Percentiles rank a stretch among this genome's conserved stretches.
Evolutionary conservation across 345 rosid genomes (phyloP).

Genomic region (Arabis hirsuta): DNA sequence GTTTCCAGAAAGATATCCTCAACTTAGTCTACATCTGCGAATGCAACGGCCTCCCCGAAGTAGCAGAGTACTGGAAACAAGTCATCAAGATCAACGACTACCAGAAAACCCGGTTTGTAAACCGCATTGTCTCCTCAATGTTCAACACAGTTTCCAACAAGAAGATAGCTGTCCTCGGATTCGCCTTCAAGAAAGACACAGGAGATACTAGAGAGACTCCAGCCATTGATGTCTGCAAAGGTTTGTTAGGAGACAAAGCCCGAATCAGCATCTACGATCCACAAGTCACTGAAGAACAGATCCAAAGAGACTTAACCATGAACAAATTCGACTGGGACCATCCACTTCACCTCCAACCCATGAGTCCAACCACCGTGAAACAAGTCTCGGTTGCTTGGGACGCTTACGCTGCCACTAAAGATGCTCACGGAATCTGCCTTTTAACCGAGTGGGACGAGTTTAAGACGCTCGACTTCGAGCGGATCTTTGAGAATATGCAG

Average conservation of each 20-base stretch:
- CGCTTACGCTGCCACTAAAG: slow-evolving; percentile 15
- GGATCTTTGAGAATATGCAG: slow-evolving; percentile 24
- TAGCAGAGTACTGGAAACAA: slow-evolving; percentile 86
- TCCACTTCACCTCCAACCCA: slow-evolving; percentile 16
- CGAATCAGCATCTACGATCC: slow-evolving; percentile 76
- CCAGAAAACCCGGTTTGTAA: slow-evolving; percentile 76
- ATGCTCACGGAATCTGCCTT: slow-evolving; percentile 20
- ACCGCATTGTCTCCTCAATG: slow-evolving; percentile 79
- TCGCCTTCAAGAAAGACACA: slow-evolving; percentile 85
- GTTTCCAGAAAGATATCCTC: slow-evolving; percentile 83
- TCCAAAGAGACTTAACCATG: slow-evolving; percentile 44
- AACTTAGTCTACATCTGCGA: slow-evolving; percentile 83
- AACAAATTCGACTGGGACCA: slow-evolving; percentile 30
- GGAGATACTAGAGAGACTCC: slow-evolving; percentile 89
- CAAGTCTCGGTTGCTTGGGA: slow-evolving; percentile 24
- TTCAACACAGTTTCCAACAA: slow-evolving; percentile 73
- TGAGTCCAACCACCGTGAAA: slow-evolving; percentile 26
- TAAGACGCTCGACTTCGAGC: slow-evolving; percentile 36
- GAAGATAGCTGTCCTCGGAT: slow-evolving; percentile 73
- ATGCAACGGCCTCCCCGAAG: slow-evolving; percentile 85
- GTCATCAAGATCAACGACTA: slow-evolving; percentile 87
- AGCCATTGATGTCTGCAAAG: slow-evolving; percentile 87
- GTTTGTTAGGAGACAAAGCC: slow-evolving; percentile 81
- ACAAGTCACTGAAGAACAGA: slow-evolving; percentile 78
- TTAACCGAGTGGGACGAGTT: slow-evolving; percentile 53